phyloP scores from a whole-genome alignment of 2,329 filamentous ascomycete species.

The Dactylellina sp. region DNA sequence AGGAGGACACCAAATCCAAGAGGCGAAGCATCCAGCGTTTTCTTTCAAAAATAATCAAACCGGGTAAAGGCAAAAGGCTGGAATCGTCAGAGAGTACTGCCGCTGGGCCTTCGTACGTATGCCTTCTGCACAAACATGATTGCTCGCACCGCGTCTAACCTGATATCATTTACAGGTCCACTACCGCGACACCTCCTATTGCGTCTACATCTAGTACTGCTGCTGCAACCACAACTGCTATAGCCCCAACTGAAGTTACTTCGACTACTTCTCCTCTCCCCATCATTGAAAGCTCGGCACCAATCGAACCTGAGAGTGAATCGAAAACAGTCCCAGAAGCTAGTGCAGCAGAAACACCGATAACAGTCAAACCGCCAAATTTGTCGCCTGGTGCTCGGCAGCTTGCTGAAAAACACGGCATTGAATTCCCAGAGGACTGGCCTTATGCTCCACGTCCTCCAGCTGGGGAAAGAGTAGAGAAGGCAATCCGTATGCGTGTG shows the following conservation, averaged over 20 bases:
- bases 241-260: neutral
- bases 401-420: constrained; percentile 63
- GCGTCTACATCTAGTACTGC: neutral
- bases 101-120: constrained; percentile 29
- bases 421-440: constrained; percentile 63
- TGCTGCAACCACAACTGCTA: constrained; percentile 7
- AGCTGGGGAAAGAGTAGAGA: constrained; percentile 72
- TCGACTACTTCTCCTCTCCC: constrained; percentile 4
- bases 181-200: constrained; percentile 14
- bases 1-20: constrained; percentile 37
- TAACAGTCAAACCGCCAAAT: constrained; percentile 58
- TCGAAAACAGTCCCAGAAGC: constrained; percentile 47
- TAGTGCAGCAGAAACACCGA: constrained; percentile 39
- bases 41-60: constrained; percentile 34
- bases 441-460: constrained; percentile 61
- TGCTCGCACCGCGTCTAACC: neutral
- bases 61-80: constrained; percentile 20
- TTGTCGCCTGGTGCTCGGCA: constrained; percentile 61
- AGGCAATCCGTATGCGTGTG: constrained; percentile 81
- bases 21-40: constrained; percentile 49
- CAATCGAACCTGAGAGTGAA: constrained; percentile 38
- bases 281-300: constrained; percentile 22
- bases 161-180: constrained; percentile 8
- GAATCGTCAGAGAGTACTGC: constrained; percentile 3
- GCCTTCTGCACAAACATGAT: neutral